Evolutionary conservation across 345 rosid genomes (phyloP), one percentile per base, ranked within the genome.

Genomic region (Viola odorata): DNA sequence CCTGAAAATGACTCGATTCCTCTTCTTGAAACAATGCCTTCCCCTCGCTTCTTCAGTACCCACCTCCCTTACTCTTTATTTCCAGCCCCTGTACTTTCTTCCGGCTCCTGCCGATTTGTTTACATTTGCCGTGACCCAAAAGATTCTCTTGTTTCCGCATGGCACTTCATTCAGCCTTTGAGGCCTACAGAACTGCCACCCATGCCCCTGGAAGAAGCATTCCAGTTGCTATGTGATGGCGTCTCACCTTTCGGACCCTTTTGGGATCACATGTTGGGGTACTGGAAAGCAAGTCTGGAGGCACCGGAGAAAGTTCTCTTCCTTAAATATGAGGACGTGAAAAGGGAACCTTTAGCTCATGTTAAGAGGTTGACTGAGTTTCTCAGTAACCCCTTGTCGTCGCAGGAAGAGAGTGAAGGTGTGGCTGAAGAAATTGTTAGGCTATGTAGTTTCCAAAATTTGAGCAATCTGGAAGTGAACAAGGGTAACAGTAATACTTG

Each of bases 111-210:
- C 52, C 81, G 79, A 78, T 49, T 81, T 50, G 82, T 85, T 55
- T 85, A 79, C 44, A 59, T 81, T 54, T 83, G 82, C n/a, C 76
- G 88, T 63, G 76, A 85, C 60, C 88, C 85, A 1, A 81, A 79
- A 58, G 91, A 83, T 60, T 76, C 72, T 62, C 76, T 81, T 50
- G 82, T 79, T 2, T 85, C 91, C 3, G 66, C 78, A 7, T 79
- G 85, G 83, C 84, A 81, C 66, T 85, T 81, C 66, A 67, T 80
- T 5, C 81, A 80, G 79, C 79, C 64, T 44, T 40, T 78, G 39
- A 73, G 79, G 52, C 63, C 58, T n/a, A 6, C 59, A 0, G 68
- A 72, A 3, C 70, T 41, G 15, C 80, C 69, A 0, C 44, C 53
- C 0, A 65, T 49, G 49, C 64, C 78, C 0, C 65, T 85, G 0